Conservation (phyloP, 192 early-diverging fungal species). For the Mortierella alpina region DNA sequence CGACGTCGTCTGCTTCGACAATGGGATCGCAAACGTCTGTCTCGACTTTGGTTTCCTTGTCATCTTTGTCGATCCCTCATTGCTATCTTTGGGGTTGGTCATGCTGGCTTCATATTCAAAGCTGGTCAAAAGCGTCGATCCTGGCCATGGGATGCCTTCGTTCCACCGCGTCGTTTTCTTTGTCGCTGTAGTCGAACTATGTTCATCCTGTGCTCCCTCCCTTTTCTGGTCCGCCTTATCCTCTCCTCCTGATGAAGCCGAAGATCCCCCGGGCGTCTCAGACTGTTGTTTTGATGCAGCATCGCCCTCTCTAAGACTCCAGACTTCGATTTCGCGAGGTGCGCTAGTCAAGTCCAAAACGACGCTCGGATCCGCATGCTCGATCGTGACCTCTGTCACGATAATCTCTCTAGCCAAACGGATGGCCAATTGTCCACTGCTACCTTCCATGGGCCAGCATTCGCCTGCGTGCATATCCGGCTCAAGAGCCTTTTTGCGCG, state of each 20-base stretch:
- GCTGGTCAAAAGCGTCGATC: constrained; percentile 25
- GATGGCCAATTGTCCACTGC: constrained; percentile 69
- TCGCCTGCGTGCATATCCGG: constrained; percentile 69
- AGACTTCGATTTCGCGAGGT: constrained; percentile 73
- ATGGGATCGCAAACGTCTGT: constrained; percentile 37
- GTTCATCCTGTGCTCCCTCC: not conserved
- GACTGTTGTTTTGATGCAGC: constrained; percentile 16
- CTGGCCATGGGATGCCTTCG: constrained; percentile 33
- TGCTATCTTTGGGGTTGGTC: constrained; percentile 5
- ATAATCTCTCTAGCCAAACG: constrained; percentile 67
- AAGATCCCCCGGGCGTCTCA: constrained; percentile 8
- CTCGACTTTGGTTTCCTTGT: constrained; percentile 49
- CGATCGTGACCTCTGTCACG: constrained; percentile 71
- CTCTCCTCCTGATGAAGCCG: not conserved
- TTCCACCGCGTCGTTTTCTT: not conserved
- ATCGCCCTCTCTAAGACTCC: constrained; percentile 54
- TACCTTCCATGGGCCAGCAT: constrained; percentile 81
- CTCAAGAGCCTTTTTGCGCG: constrained; percentile 49
- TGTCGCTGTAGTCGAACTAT: constrained; percentile 3
- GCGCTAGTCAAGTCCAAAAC: constrained; percentile 71
- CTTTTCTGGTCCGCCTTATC: constrained; percentile 15
- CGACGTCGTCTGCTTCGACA: constrained; percentile 54
- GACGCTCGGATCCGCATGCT: constrained; percentile 71
- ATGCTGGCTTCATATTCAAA: constrained; percentile 62
- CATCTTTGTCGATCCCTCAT: not conserved